phyloP scores from a whole-genome alignment of 257 asterid genomes.

The Eucommia ulmoides region DNA sequence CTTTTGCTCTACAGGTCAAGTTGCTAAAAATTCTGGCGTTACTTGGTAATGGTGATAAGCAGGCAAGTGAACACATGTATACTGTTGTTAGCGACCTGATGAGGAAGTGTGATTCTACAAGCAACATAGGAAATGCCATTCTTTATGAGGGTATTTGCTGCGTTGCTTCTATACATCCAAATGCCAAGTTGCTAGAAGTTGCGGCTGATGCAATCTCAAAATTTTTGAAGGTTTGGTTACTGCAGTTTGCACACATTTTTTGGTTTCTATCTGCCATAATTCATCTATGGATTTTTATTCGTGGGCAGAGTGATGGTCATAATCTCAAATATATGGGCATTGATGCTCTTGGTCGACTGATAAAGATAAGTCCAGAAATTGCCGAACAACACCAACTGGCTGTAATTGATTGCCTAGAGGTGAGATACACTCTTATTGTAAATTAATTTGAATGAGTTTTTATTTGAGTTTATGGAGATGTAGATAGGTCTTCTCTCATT shows the following conservation, averaged over 20 bases:
- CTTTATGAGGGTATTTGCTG: slow-evolving; percentile 91
- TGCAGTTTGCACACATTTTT: slow-evolving; percentile 10
- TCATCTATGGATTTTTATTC: slow-evolving; percentile 10
- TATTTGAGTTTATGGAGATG: neutral
- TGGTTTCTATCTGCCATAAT: slow-evolving; percentile 1
- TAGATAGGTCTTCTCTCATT: no score
- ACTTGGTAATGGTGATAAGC: slow-evolving; percentile 82
- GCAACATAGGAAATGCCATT: slow-evolving; percentile 88
- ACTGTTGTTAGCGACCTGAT: slow-evolving; percentile 77
- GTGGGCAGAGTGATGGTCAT: slow-evolving; percentile 92
- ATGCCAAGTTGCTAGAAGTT: slow-evolving; percentile 72
- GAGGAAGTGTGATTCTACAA: slow-evolving; percentile 74
- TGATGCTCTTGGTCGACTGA: slow-evolving; percentile 93
- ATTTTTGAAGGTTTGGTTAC: slow-evolving; percentile 59
- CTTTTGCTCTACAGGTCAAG: slow-evolving; percentile 65
- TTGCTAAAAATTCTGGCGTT: slow-evolving; percentile 69
- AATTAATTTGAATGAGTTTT: no score
- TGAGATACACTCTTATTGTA: slow-evolving; percentile 10
- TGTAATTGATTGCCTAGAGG: slow-evolving; percentile 98
- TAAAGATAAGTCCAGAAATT: slow-evolving; percentile 85
- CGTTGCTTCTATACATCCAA: slow-evolving; percentile 76
- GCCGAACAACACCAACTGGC: slow-evolving; percentile 98
- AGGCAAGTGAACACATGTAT: slow-evolving; percentile 93
- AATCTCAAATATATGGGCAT: slow-evolving; percentile 95
- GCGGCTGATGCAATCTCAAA: slow-evolving; percentile 89